phyloP scores from a whole-genome alignment of 2,329 filamentous ascomycete genomes.

The Cladophialophora exuberans region DNA sequence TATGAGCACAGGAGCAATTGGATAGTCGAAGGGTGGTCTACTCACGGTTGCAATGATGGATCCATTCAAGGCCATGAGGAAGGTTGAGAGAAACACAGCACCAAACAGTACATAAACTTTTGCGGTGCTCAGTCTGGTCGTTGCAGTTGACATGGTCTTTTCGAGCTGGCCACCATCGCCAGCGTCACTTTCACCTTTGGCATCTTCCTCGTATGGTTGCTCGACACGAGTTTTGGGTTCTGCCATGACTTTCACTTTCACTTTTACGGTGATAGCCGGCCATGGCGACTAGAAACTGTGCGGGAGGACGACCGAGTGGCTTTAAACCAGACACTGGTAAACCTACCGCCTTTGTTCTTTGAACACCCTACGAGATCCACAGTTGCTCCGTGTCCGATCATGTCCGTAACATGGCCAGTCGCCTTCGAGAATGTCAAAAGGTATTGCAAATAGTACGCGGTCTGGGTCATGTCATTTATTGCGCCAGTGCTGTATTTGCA shows the following conservation, averaged over 20 bases:
- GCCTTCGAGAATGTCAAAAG: no score
- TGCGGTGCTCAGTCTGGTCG: constrained; percentile 3
- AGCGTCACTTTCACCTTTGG: background rate
- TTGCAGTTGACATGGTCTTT: background rate
- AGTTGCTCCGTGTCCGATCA: constrained; percentile 1
- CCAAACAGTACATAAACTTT: constrained; percentile 35
- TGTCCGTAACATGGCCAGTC: background rate
- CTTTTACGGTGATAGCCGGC: no score
- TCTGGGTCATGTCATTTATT: no score
- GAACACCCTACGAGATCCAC: background rate
- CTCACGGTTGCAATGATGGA: constrained; percentile 57
- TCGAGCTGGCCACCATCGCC: background rate
- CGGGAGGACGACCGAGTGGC: no score
- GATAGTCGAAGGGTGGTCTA: constrained; percentile 24
- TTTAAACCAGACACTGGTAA: no score
- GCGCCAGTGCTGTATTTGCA: no score
- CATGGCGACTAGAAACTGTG: no score
- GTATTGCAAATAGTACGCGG: no score
- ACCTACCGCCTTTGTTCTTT: no score
- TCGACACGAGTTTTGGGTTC: no score
- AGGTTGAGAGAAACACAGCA: constrained; percentile 49
- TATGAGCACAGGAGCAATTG: constrained; percentile 37
- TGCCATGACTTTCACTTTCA: no score
- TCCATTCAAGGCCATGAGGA: constrained; percentile 56
- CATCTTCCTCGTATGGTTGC: no score